A percentile compares a stretch with the other conserved stretches of the same genome.
These are phyloP conservation scores for Pharus latifolius DNA, from an alignment of 176 grass and related monocot species.

Conservation along the genomic window DNA sequence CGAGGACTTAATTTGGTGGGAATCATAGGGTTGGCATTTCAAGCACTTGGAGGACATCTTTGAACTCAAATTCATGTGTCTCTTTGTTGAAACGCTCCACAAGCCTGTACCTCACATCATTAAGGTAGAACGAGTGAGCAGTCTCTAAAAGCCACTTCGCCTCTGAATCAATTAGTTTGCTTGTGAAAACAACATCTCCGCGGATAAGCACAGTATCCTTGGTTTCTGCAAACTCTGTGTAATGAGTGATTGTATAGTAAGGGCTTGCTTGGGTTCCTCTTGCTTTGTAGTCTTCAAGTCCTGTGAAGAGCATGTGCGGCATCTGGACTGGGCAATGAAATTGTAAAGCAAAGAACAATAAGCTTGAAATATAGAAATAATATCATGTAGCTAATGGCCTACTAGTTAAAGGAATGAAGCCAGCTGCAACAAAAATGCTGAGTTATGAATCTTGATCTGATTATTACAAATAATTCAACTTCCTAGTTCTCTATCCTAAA, in stretches of 20 bases:
- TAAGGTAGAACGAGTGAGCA: conserved; percentile 85
- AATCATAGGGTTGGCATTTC: conserved; percentile 84
- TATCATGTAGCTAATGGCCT: not conserved
- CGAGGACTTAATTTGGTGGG: not conserved
- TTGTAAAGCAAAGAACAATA: not conserved
- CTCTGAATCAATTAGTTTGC: conserved; percentile 72
- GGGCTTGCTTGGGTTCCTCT: conserved; percentile 94
- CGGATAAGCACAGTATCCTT: conserved; percentile 74
- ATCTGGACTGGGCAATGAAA: conserved; percentile 55
- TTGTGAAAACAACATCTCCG: conserved; percentile 89
- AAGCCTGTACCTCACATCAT: conserved; percentile 67
- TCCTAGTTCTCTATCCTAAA: no score
- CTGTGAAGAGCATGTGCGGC: conserved; percentile 88
- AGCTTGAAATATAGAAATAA: not conserved
- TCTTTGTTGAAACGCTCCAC: conserved; percentile 90
- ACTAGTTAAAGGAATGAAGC: not conserved
- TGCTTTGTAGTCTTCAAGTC: conserved; percentile 97
- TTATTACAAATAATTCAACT: no score
- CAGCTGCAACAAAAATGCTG: not conserved
- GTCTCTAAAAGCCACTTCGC: conserved; percentile 72
- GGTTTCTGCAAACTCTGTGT: conserved; percentile 71
- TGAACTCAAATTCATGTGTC: conserved; percentile 80
- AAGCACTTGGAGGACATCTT: conserved; percentile 68
- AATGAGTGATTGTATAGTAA: conserved; percentile 70
- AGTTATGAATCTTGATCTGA: no score